These are phyloP conservation scores for Sophora flavescens DNA, from an alignment of 306 rosid genomes.

Conservation along the genomic window DNA sequence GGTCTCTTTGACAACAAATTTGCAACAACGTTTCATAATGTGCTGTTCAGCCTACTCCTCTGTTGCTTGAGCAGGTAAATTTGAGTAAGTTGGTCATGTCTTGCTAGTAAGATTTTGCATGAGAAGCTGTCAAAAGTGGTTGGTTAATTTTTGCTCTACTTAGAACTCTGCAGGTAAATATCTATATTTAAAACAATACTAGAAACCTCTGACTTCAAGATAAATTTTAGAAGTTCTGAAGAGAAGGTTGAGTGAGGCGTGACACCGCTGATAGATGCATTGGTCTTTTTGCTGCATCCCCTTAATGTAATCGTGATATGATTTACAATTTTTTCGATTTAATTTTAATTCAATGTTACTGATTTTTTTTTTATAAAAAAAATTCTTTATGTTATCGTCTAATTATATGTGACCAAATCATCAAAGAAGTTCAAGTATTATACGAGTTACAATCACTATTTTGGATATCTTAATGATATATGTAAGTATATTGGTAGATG, in stretches of 20 bases:
- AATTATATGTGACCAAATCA: no score
- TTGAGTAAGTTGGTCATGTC: background rate
- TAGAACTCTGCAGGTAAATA: constrained; percentile 35
- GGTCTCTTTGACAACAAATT: constrained; percentile 22
- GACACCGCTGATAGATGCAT: background rate
- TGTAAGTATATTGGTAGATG: no score
- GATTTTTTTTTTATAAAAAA: no score
- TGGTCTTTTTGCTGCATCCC: background rate
- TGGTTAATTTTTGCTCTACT: background rate
- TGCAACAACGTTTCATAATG: constrained; percentile 17
- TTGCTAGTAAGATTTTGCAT: background rate
- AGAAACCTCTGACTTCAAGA: background rate
- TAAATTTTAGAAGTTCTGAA: constrained; percentile 10
- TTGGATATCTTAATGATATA: no score
- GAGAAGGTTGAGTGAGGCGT: background rate
- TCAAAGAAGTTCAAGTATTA: no score
- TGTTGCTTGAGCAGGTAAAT: constrained; percentile 41
- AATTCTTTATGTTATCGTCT: no score
- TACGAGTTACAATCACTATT: no score
- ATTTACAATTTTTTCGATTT: background rate
- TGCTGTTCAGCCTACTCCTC: constrained; percentile 27
- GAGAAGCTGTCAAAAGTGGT: background rate
- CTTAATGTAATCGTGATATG: constrained; percentile 14
- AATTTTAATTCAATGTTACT: no score
- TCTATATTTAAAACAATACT: constrained; percentile 1